A percentile compares a stretch with the other conserved stretches of the same genome.
Evolutionary conservation across 345 rosid genomes (phyloP).

Genomic region (Boechera stricta): DNA sequence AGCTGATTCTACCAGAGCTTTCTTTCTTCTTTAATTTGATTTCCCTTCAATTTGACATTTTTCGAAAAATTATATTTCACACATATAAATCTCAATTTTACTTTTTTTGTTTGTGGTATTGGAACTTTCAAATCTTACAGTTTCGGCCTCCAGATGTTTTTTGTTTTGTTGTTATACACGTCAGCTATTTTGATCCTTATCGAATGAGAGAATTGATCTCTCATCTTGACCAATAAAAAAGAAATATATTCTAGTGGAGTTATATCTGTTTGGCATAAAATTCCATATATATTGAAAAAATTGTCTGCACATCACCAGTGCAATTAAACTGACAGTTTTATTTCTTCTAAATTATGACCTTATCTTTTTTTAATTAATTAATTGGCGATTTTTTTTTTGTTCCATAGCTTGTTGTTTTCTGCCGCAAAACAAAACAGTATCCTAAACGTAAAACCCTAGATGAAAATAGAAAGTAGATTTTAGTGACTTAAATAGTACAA

Average conservation of each 20-base stretch:
- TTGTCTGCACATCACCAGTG: constrained; percentile 19
- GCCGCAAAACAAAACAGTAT: constrained; percentile 4
- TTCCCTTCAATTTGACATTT: neutral
- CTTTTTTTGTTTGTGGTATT: constrained; percentile 28
- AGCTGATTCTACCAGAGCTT: constrained; percentile 29
- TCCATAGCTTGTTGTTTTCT: neutral
- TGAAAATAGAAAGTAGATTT: neutral
- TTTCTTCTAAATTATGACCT: constrained; percentile 5
- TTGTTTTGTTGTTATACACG: constrained; percentile 22
- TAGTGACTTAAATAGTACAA: neutral
- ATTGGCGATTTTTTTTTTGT: neutral
- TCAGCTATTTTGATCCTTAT: constrained; percentile 18
- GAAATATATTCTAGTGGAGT: neutral
- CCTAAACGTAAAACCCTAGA: neutral
- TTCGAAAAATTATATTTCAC: neutral
- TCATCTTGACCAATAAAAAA: constrained; percentile 27
- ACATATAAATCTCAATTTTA: neutral
- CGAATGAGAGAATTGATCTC: constrained; percentile 24
- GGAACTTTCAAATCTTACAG: constrained; percentile 37
- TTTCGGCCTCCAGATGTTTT: constrained; percentile 19
- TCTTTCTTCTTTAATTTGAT: constrained; percentile 18
- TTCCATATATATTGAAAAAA: neutral
- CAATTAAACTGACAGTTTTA: constrained; percentile 3
- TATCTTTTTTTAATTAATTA: constrained; percentile 4
- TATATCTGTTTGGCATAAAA: constrained; percentile 15